Conservation (phyloP, 1,284 basidiomycete species). For the Exobasidium cylindrosporum region DNA sequence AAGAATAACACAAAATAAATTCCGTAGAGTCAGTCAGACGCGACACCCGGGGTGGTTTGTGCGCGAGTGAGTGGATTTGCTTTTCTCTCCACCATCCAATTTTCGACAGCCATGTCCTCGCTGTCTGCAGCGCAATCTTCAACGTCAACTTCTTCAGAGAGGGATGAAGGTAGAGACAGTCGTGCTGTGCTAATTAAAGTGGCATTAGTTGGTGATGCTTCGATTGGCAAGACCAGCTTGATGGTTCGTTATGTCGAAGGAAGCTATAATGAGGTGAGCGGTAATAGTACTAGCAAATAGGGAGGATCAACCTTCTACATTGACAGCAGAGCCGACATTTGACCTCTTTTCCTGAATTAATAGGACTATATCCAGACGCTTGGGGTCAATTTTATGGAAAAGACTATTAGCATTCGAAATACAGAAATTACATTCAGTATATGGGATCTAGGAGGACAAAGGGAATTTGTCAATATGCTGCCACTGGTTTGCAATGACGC, state of each 20-base stretch:
- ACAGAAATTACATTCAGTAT: conserved; percentile 99
- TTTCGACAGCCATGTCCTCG: not conserved
- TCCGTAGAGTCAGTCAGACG: no score
- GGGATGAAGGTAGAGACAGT: no score
- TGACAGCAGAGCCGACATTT: no score
- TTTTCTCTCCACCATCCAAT: not conserved
- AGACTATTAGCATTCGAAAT: conserved; percentile 91
- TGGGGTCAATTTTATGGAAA: conserved; percentile 96
- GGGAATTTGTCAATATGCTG: conserved; percentile 98
- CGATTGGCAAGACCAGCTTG: conserved; percentile 95
- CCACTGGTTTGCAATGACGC: conserved; percentile 95
- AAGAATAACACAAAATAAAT: no score
- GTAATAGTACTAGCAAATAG: not conserved
- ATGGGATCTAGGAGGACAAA: conserved; percentile 92
- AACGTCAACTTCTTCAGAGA: not conserved
- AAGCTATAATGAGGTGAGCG: conserved; percentile 61
- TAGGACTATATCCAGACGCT: conserved; percentile 96
- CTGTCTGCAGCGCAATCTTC: not conserved
- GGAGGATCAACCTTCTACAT: not conserved
- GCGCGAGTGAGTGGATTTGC: no score
- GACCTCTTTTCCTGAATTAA: no score
- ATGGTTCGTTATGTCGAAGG: conserved; percentile 73
- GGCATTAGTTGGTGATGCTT: conserved; percentile 97
- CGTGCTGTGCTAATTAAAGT: conserved; percentile 95
- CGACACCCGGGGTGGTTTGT: no score